A percentile compares a stretch with the other conserved stretches of the same genome.
These are phyloP conservation scores for Xerocomus spinulosus DNA, from an alignment of 768 basidiomycete genomes.

Conservation along the genomic window DNA sequence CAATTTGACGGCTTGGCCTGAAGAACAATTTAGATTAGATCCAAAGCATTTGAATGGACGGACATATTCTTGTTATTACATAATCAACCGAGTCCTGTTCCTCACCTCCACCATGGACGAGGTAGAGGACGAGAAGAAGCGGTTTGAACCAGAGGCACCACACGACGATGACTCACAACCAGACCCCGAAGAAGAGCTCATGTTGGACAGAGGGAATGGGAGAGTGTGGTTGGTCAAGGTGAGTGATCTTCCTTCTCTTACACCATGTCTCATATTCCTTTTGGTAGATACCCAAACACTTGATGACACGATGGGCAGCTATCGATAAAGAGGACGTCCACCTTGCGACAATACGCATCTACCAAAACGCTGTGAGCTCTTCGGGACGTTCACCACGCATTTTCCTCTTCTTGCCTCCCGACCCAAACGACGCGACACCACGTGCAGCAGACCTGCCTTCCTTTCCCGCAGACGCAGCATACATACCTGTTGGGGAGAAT, in stretches of 20 bases:
- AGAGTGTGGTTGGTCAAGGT: slow-evolving; percentile 87
- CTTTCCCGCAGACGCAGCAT: slow-evolving; percentile 28
- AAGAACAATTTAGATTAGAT: no score
- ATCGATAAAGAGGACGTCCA: slow-evolving; percentile 71
- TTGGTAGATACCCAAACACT: slow-evolving; percentile 73
- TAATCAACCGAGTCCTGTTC: neutral
- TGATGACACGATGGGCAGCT: slow-evolving; percentile 83
- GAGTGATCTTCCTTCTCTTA: slow-evolving; percentile 19
- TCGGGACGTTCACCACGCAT: slow-evolving; percentile 54
- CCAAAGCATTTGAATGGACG: no score
- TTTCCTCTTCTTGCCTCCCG: slow-evolving; percentile 61
- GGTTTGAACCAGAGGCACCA: slow-evolving; percentile 51
- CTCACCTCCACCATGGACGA: slow-evolving; percentile 30
- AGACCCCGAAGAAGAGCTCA: slow-evolving; percentile 79
- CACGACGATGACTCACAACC: slow-evolving; percentile 62
- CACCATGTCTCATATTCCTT: slow-evolving; percentile 5
- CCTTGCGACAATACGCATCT: slow-evolving; percentile 82
- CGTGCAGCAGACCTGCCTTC: slow-evolving; percentile 21
- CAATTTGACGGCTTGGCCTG: no score
- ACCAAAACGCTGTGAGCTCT: slow-evolving; percentile 44
- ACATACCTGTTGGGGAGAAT: slow-evolving; percentile 27
- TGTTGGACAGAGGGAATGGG: slow-evolving; percentile 69
- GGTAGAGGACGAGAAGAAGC: slow-evolving; percentile 67
- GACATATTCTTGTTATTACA: neutral
- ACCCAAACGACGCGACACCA: slow-evolving; percentile 41